Base-by-base conservation (phyloP, 768 basidiomycete species). In the Leccinum variicolor region DNA sequence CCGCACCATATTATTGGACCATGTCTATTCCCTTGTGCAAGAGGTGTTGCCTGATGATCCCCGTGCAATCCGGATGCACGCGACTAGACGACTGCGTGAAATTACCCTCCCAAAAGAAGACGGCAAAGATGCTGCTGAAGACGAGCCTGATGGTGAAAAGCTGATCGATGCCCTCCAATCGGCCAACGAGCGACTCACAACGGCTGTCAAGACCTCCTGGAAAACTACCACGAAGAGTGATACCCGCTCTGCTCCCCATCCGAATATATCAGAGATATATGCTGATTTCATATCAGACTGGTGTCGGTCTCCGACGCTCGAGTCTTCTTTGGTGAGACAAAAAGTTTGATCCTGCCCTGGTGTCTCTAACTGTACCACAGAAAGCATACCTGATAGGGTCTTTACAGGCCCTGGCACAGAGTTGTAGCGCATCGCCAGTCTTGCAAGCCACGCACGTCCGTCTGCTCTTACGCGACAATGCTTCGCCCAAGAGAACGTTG, bases 321-420 rank as follows among this genome's bases (percentile, higher is more conserved):
- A 70, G 39, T 28, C 55, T 36, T 63, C 74, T 60, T 52, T 77
- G 57, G 74, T 75, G 58, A 70, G 72, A 15, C 33, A 25, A 9
- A 25, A 41, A 49, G 15, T 17, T 41, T 21, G 4, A 5, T 43
- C 50, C 45, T n/a, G 33, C 4, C n/a, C 26, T 19, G 17, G 1
- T 46, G 17, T 10, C 3, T 48, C 57, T 29, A 41, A 14, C 49
- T 62, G 25, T 34, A 8, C 39, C 2, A 47, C 68, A 87, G 87
- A 82, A 79, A 73, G 60, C 67, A 53, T 91, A 86, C 69, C 74
- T 89, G 39, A 69, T 79, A 57, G 68, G 69, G 43, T 80, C 77
- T 46, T 64, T 85, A 58, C 73, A 75, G 43, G 66, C 69, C 41
- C 58, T 79, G 39, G 71, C 76, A 41, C 64, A 66, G 53, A 54